Conservation (phyloP, 306 rosid species). For the Cajanus cajan region DNA sequence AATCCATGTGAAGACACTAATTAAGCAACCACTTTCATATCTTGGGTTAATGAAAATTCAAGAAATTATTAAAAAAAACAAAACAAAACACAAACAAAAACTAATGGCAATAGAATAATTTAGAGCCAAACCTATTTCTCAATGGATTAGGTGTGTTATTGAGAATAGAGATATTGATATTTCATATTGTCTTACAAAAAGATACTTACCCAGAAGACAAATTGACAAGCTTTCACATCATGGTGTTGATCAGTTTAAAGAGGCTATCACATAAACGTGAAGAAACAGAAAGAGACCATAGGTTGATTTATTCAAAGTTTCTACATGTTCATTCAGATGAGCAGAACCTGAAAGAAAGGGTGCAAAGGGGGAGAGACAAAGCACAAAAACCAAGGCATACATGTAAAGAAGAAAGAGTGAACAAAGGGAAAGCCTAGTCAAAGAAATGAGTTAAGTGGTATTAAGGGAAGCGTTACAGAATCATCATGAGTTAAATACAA, state of each 20-base stretch:
- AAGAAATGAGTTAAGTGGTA: conserved; percentile 20
- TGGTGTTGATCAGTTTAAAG: background rate
- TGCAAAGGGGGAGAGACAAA: background rate
- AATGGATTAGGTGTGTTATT: background rate
- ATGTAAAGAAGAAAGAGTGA: background rate
- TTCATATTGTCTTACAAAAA: background rate
- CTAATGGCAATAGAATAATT: background rate
- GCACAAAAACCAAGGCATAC: background rate
- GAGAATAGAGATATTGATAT: background rate
- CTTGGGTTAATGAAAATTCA: background rate
- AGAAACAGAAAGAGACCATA: background rate
- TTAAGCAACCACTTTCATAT: background rate
- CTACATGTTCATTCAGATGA: conserved; percentile 2
- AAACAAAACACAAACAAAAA: background rate
- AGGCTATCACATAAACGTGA: background rate
- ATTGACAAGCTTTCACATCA: conserved; percentile 23
- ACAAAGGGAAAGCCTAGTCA: conserved; percentile 38
- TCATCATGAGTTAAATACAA: background rate
- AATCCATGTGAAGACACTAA: background rate
- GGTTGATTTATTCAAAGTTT: background rate
- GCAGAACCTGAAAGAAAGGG: background rate
- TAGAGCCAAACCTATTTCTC: background rate
- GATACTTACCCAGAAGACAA: conserved; percentile 30
- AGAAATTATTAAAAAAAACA: too few relatives aligned
- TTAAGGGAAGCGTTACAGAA: conserved; percentile 10